Evolutionary conservation across 2,329 filamentous ascomycete species (phyloP).

Genomic region (Aaosphaeria arxii): DNA sequence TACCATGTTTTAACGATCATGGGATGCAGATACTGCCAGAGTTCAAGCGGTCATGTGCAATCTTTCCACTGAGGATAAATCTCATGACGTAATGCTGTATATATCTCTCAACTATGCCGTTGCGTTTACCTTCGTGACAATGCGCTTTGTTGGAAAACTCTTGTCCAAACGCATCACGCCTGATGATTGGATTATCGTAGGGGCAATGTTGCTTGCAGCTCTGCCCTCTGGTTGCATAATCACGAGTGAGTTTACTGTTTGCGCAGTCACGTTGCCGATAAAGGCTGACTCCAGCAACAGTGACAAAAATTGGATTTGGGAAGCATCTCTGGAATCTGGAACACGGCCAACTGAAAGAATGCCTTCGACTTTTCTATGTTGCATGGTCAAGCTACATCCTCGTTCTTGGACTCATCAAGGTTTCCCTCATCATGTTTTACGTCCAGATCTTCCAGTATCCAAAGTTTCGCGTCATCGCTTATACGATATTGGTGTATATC

Average conservation of each 20-base stretch:
- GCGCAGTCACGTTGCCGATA: background rate
- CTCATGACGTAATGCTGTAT: constrained; percentile 6
- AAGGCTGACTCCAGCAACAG: constrained; percentile 7
- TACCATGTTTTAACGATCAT: background rate
- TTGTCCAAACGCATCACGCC: constrained; percentile 11
- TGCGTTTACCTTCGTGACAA: constrained; percentile 3
- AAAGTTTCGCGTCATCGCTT: constrained; percentile 12
- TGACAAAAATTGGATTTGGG: constrained; percentile 21
- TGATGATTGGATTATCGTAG: constrained; percentile 19
- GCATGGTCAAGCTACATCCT: constrained; percentile 17
- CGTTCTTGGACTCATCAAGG: constrained; percentile 21
- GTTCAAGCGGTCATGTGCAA: constrained; percentile 19
- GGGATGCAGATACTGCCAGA: constrained; percentile 11
- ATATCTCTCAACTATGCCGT: constrained; percentile 11
- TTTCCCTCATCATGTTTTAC: constrained; percentile 24
- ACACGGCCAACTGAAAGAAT: constrained; percentile 6
- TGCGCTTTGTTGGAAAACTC: constrained; percentile 3
- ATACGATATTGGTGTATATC: constrained; percentile 13
- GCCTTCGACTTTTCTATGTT: constrained; percentile 16
- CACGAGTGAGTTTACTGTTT: constrained; percentile 10
- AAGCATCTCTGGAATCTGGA: constrained; percentile 18
- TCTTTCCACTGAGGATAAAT: constrained; percentile 13
- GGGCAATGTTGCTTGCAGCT: constrained; percentile 12
- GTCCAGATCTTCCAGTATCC: constrained; percentile 24
- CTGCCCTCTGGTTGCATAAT: constrained; percentile 16